These are phyloP conservation scores for Fusarium sp. DNA, from an alignment of 2,329 filamentous ascomycete species.

Conservation along the genomic window DNA sequence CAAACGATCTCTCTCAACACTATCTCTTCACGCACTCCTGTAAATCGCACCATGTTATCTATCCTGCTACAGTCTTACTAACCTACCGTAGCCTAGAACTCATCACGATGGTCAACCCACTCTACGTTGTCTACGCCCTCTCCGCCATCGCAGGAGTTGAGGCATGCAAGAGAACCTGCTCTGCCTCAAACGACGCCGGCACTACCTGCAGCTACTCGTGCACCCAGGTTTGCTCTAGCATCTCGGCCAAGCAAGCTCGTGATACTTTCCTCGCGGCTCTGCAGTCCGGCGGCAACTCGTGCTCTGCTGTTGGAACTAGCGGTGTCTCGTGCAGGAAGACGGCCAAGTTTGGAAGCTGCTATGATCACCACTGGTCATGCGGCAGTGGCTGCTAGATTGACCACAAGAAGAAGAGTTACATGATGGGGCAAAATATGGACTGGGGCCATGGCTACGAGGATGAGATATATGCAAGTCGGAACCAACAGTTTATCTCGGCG, in stretches of 20 bases:
- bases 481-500: no score
- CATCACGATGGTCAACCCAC: background rate
- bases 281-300: background rate
- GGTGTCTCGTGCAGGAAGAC: slow-evolving; percentile 1
- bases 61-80: rapidly evolving
- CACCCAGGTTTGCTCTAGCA: background rate
- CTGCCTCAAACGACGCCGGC: background rate
- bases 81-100: rapidly evolving
- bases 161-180: slow-evolving; percentile 6
- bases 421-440: rapidly evolving
- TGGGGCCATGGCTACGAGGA: rapidly evolving
- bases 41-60: background rate
- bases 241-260: slow-evolving; percentile 1
- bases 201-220: slow-evolving; percentile 3
- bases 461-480: rapidly evolving
- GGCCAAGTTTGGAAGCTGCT: slow-evolving; percentile 2
- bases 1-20: rapidly evolving
- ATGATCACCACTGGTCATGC: slow-evolving; percentile 2
- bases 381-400: background rate
- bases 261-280: slow-evolving; percentile 4
- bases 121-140: background rate
- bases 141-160: background rate
- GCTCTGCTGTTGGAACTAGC: slow-evolving; percentile 1
- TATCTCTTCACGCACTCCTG: background rate
- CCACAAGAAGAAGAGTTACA: rapidly evolving